Evolutionary conservation across 495 filamentous ascomycete genomes (phyloP).

Genomic region (Hypoxylon intermedium): DNA sequence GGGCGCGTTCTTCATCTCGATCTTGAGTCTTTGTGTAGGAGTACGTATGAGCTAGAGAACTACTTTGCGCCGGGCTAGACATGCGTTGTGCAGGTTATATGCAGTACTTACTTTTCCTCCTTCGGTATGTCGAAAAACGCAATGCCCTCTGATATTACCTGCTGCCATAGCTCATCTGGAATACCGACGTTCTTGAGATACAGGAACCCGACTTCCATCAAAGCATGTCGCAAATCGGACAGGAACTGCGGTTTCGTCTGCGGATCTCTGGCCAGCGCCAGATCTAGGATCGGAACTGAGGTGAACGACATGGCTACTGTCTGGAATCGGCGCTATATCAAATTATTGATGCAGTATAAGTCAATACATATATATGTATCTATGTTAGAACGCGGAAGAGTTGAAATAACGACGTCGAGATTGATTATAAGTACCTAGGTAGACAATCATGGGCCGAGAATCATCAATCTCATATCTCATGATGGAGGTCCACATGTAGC

Average conservation of each 20-base stretch:
- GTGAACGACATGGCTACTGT: constrained; percentile 67
- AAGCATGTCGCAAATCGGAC: constrained; percentile 71
- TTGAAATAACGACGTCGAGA: background rate
- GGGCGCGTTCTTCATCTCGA: constrained; percentile 88
- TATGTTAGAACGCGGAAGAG: no score
- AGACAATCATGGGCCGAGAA: background rate
- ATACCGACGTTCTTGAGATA: constrained; percentile 89
- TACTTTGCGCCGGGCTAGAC: background rate
- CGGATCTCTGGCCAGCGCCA: constrained; percentile 67
- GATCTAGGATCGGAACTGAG: constrained; percentile 80
- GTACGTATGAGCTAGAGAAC: constrained; percentile 3
- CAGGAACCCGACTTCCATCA: constrained; percentile 91
- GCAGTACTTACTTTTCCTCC: constrained; percentile 69
- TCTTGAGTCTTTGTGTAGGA: constrained; percentile 62
- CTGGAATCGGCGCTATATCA: background rate
- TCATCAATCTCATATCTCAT: constrained; percentile 23
- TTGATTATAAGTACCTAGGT: constrained; percentile 2
- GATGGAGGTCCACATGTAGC: constrained; percentile 30
- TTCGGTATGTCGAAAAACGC: constrained; percentile 82
- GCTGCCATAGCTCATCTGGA: constrained; percentile 65
- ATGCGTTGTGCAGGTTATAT: background rate
- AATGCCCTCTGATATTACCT: constrained; percentile 72
- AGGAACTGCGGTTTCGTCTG: constrained; percentile 79
- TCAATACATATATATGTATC: no score
- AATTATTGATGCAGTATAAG: background rate